Base-by-base conservation (phyloP, 495 filamentous ascomycete species). In the Penicillium lividum region DNA sequence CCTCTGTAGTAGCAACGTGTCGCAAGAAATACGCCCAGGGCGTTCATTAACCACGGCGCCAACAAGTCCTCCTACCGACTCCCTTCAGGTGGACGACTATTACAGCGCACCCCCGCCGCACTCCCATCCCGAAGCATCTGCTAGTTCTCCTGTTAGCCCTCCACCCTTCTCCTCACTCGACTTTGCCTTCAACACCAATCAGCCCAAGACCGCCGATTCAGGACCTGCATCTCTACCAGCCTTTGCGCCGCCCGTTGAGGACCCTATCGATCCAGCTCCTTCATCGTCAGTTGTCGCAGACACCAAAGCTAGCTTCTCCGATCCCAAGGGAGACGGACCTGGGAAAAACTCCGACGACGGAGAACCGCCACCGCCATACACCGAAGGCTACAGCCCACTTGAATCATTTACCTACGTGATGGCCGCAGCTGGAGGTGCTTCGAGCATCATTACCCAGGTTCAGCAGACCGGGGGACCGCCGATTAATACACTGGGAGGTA, bases 401-500 rank as follows among this genome's bases (percentile, higher is more conserved):
- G 85, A 89, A 47, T 92, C 89, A 46, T 98, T 98, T 68, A 89
- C 90, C 65, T 98, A 97, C 86, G 86, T 95, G 64, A 98, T 98
- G 95, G 92, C 93, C 75, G 89, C 92, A 69, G 92, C 93, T 74
- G 93, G 92, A 81, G 94, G 92, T 74, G 90, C 92, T 63, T 87
- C 93, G 77, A 97, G 93, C 85, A 96, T 98, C 69, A 93, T 98
- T 75, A 98, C 94, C 74, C 94, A 98, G 78, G 94, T 98, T 54
- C 91, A 94, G 67, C 94, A 97, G 73, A 87, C 89, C 61, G 93
- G 89, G 56, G 82, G 82, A 25, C 90, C 91, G 62, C 89, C 91
- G 13, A 87, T 96, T 54, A 95, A 93, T 72, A 87, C 88, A 54
- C 76, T 97, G 57, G 90, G 90, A 83, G 93, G 93, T 93, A 84